phyloP scores from a whole-genome alignment of 768 basidiomycete genomes.

The Lactifluus volemus region DNA sequence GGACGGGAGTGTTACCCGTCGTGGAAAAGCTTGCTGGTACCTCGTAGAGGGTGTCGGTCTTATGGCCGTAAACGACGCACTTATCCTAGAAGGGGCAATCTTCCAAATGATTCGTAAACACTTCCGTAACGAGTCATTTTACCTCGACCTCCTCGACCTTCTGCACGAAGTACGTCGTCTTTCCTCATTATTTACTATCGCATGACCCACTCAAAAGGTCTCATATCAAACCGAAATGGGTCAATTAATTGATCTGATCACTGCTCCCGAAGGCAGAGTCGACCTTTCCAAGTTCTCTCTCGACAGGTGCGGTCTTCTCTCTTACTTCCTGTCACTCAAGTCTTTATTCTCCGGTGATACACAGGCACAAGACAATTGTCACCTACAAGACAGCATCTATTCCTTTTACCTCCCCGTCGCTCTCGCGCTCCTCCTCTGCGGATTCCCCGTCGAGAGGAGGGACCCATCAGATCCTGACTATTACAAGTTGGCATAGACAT shows the following conservation, averaged over 20 bases:
- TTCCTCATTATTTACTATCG: background rate
- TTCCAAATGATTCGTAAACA: conserved; percentile 84
- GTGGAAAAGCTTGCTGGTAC: conserved; percentile 96
- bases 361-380: conserved; percentile 84
- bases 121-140: conserved; percentile 73
- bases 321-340: background rate
- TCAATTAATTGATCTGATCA: conserved; percentile 92
- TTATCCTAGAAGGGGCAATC: conserved; percentile 94
- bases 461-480: conserved; percentile 42
- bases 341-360: background rate
- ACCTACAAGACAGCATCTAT: conserved; percentile 95
- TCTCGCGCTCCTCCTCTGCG: conserved; percentile 76
- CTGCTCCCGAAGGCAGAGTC: conserved; percentile 84
- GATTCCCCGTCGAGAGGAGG: conserved; percentile 45
- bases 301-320: conserved; percentile 45
- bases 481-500: conserved; percentile 72
- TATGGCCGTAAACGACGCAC: conserved; percentile 92
- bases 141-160: conserved; percentile 82
- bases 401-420: conserved; percentile 99
- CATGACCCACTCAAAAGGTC: conserved; percentile 25
- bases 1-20: conserved; percentile 89
- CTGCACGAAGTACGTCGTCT: conserved; percentile 65
- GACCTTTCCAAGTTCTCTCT: conserved; percentile 86
- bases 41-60: conserved; percentile 56
- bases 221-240: conserved; percentile 94